Percentiles rank a stretch among this genome's conserved stretches.
Conservation (phyloP, 805 yeast species). For the Hanseniaspora vineae region DNA sequence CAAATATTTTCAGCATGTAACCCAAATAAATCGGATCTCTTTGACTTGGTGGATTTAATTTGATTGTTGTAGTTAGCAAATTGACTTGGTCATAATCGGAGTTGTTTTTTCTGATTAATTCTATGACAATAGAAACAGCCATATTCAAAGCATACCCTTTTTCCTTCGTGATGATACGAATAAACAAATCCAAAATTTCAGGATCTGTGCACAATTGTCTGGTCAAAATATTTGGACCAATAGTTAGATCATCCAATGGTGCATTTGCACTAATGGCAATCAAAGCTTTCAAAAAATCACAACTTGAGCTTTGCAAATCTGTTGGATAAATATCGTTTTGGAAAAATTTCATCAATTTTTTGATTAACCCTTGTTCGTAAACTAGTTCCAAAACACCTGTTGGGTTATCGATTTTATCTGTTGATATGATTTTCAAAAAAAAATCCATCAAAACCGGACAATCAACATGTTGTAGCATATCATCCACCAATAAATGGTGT, state of each 20-base stretch:
- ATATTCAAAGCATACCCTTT: conserved; percentile 78
- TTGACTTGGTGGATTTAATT: conserved; percentile 76
- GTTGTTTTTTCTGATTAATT: conserved; percentile 85
- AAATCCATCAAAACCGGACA: conserved; percentile 89
- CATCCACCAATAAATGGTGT: conserved; percentile 29
- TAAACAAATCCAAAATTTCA: conserved; percentile 41
- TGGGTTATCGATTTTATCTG: conserved; percentile 80
- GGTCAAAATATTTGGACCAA: conserved; percentile 88
- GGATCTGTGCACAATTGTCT: conserved; percentile 70
- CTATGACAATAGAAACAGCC: conserved; percentile 87
- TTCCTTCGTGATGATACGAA: conserved; percentile 50
- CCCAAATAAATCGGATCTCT: conserved; percentile 90
- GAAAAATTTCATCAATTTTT: conserved; percentile 54
- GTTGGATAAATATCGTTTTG: conserved; percentile 41
- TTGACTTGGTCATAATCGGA: conserved; percentile 88
- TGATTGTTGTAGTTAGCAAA: conserved; percentile 58
- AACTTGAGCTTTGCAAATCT: conserved; percentile 77
- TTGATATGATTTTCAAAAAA: conserved; percentile 72
- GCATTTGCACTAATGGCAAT: conserved; percentile 92
- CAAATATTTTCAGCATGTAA: conserved; percentile 58
- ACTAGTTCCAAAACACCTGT: conserved; percentile 78
- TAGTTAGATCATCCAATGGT: conserved; percentile 61
- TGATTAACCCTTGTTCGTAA: conserved; percentile 59
- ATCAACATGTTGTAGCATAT: conserved; percentile 63
- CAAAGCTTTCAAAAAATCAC: conserved; percentile 86